Evolutionary conservation across 768 basidiomycete species (phyloP).

Genomic region (Erythrobasidium yunnanense): DNA sequence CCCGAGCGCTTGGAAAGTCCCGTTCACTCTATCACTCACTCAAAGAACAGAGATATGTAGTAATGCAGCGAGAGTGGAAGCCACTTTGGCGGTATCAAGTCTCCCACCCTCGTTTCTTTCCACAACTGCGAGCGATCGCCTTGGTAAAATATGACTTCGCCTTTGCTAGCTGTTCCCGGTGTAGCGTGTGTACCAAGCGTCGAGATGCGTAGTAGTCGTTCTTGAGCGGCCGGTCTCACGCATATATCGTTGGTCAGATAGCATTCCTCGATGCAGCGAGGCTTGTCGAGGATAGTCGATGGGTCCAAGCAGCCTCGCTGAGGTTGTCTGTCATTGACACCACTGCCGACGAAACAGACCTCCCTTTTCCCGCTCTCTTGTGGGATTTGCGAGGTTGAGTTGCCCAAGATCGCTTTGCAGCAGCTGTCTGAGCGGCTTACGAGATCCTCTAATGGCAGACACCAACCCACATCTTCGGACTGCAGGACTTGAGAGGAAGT

Average conservation of each 20-base stretch:
- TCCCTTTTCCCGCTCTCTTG: background rate
- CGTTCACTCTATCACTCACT: background rate
- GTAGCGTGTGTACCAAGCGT: background rate
- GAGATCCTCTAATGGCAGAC: background rate
- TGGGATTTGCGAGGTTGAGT: background rate
- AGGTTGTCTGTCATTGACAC: background rate
- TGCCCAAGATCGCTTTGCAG: background rate
- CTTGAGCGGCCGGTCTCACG: background rate
- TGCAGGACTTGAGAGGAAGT: background rate
- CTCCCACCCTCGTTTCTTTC: conserved; percentile 9
- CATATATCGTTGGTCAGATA: background rate
- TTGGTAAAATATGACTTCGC: conserved; percentile 2
- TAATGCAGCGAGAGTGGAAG: background rate
- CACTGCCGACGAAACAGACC: background rate
- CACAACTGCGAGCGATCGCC: conserved; percentile 3
- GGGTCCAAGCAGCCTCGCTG: conserved; percentile 11
- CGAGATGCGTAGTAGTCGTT: background rate
- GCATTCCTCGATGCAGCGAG: conserved; percentile 9
- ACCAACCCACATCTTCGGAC: conserved; percentile 16
- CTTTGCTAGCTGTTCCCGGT: background rate
- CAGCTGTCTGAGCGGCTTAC: background rate
- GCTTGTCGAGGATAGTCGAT: background rate
- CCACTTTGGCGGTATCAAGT: background rate
- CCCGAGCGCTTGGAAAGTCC: too few relatives aligned
- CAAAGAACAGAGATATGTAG: background rate